Conservation (phyloP, 2,329 filamentous ascomycete species). For the Raffaelea ambrosiae region DNA sequence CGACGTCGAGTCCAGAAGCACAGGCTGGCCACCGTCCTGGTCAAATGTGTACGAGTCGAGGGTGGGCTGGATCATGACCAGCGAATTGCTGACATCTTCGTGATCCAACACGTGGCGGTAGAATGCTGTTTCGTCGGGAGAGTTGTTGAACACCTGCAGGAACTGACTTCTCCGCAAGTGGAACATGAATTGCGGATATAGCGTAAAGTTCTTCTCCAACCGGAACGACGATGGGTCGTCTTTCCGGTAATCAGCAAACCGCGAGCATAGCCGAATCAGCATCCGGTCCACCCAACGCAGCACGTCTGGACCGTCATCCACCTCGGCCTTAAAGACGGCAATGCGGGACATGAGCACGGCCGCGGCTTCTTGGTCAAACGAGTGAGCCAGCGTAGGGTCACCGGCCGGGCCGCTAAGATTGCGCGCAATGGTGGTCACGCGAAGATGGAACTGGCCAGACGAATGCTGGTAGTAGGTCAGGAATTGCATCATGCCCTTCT, state of each 20-base stretch:
- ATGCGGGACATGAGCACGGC: constrained; percentile 99
- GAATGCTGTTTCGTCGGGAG: constrained; percentile 97
- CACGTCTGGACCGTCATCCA: constrained; percentile 97
- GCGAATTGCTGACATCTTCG: constrained; percentile 91
- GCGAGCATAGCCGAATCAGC: constrained; percentile 91
- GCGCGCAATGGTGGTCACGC: constrained; percentile 87
- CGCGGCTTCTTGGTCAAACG: constrained; percentile 95
- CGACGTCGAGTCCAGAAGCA: constrained; percentile 91
- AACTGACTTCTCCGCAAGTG: constrained; percentile 95
- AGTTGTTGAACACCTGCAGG: constrained; percentile 98
- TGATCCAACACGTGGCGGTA: constrained; percentile 95
- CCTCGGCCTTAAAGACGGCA: constrained; percentile 96
- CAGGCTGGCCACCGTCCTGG: constrained; percentile 83
- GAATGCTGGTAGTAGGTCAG: constrained; percentile 98
- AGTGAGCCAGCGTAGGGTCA: constrained; percentile 90
- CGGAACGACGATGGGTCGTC: constrained; percentile 96
- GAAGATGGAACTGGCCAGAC: constrained; percentile 89
- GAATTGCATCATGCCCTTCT: constrained; percentile 96
- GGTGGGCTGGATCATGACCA: constrained; percentile 98
- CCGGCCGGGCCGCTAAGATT: constrained; percentile 89
- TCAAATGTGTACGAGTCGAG: constrained; percentile 96
- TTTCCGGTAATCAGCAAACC: constrained; percentile 96
- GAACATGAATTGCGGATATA: constrained; percentile 99
- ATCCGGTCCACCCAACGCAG: constrained; percentile 97
- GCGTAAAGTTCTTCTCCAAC: constrained; percentile 95